phyloP scores from a whole-genome alignment of 2,329 filamentous ascomycete genomes.

The Cordyceps farinosa region DNA sequence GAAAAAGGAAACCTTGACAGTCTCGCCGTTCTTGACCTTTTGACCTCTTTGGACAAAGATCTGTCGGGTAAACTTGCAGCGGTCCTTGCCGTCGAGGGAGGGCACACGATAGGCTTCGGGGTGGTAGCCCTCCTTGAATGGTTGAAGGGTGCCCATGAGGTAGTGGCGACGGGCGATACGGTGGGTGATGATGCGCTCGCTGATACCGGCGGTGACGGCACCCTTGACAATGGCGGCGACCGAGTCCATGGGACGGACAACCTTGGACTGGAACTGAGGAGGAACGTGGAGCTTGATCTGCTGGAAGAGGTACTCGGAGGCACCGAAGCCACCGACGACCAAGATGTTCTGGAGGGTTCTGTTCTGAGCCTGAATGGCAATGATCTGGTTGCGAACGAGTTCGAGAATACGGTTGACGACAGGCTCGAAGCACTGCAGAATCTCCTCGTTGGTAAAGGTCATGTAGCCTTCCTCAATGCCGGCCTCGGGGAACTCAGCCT shows the following conservation, averaged over 20 bases:
- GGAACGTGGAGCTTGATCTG: constrained; percentile 98
- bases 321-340: constrained; percentile 96
- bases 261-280: constrained; percentile 97
- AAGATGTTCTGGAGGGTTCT: constrained; percentile 90
- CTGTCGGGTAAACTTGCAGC: constrained; percentile 97
- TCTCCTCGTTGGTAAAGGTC: constrained; percentile 99
- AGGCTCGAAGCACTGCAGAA: constrained; percentile 97
- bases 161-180: constrained; percentile 97
- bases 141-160: constrained; percentile 97
- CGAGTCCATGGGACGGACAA: constrained; percentile 97
- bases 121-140: constrained; percentile 98
- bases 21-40: constrained; percentile 97
- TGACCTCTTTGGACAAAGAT: constrained; percentile 99
- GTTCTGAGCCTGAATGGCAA: constrained; percentile 97
- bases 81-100: constrained; percentile 91
- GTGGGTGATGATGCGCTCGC: constrained; percentile 92
- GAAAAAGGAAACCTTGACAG: constrained; percentile 98
- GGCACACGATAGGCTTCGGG: constrained; percentile 97
- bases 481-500: constrained; percentile 95
- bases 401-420: constrained; percentile 97
- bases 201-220: constrained; percentile 95
- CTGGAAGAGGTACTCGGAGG: constrained; percentile 98
- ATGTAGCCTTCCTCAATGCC: constrained; percentile 99
- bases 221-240: constrained; percentile 98
- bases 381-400: constrained; percentile 95